These are phyloP conservation scores for Arabidopsis lyrata DNA, from an alignment of 441 rosid species.

Conservation along the genomic window DNA sequence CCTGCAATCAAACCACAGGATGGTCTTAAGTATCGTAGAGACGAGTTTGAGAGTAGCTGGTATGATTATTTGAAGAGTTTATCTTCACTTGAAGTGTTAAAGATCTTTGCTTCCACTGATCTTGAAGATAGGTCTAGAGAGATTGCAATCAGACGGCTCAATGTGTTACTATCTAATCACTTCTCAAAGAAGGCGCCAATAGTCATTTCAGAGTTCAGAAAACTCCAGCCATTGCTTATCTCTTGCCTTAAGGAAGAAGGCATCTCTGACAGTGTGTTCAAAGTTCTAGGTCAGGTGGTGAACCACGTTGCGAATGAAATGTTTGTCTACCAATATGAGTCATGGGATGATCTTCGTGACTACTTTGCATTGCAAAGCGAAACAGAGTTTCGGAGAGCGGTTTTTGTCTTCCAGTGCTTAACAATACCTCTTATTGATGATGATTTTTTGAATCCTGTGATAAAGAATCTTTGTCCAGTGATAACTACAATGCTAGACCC, in stretches of 20 bases:
- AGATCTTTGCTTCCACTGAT: too few species aligned
- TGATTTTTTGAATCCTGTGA: background rate
- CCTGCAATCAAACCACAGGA: background rate
- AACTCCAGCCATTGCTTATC: conserved; percentile 23
- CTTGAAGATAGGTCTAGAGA: conserved; percentile 3
- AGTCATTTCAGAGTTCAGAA: conserved; percentile 1
- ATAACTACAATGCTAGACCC: background rate
- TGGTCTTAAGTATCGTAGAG: background rate
- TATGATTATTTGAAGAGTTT: too few species aligned
- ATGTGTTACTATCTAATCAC: conserved; percentile 7
- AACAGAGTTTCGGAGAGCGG: background rate
- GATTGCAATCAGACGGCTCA: background rate
- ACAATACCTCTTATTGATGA: background rate
- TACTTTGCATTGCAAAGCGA: background rate
- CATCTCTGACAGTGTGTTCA: background rate
- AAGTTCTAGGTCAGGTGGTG: conserved; percentile 25
- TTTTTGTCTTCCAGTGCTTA: conserved; percentile 20
- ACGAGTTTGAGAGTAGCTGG: too few species aligned
- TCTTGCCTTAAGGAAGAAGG: background rate
- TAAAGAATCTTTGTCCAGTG: conserved; percentile 2
- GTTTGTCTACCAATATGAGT: background rate
- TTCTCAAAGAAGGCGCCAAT: background rate
- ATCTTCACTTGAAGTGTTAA: too few species aligned
- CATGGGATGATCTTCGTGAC: conserved; percentile 17
- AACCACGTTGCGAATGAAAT: background rate